Evolutionary conservation across 169 alveolate genomes (phyloP).

Genomic region (Plasmodium malariae): DNA sequence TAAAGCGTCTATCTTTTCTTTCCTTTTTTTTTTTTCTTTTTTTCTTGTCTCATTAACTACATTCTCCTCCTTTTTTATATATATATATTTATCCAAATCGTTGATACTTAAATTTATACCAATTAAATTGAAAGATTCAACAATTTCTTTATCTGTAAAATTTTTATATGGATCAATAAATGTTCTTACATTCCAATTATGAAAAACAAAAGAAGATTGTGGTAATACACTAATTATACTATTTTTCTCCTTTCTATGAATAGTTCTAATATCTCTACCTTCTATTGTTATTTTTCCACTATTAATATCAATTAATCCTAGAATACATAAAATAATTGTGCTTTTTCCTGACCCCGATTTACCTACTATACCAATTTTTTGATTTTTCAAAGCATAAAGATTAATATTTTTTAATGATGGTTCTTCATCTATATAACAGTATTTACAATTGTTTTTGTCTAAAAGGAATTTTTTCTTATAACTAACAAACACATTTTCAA

Average conservation of each 20-base stretch:
- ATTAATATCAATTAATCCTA: conserved; percentile 72
- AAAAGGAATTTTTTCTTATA: conserved; percentile 41
- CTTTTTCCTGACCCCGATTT: conserved; percentile 83
- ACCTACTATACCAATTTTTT: conserved; percentile 82
- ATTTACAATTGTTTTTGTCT: conserved; percentile 25
- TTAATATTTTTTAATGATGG: conserved; percentile 76
- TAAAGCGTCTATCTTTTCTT: conserved; percentile 3
- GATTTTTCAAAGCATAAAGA: conserved; percentile 80
- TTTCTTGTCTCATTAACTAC: too few relatives aligned
- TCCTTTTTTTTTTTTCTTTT: conserved; percentile 11
- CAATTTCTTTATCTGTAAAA: conserved; percentile 75
- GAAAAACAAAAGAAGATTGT: conserved; percentile 78
- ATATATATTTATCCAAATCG: conserved; percentile 52
- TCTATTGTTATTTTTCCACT: conserved; percentile 79
- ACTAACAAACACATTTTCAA: conserved; percentile 63
- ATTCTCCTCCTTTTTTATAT: conserved; percentile 17
- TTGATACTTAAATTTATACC: conserved; percentile 30
- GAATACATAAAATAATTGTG: conserved; percentile 78
- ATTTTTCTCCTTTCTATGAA: conserved; percentile 56
- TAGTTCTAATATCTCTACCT: conserved; percentile 56
- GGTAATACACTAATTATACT: conserved; percentile 79
- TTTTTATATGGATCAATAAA: conserved; percentile 79
- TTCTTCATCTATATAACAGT: conserved; percentile 51
- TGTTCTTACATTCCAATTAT: conserved; percentile 79
- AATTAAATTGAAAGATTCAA: conserved; percentile 52